A percentile compares a stretch with the other conserved stretches of the same genome.
Evolutionary conservation across 306 rosid species (phyloP).

Genomic region (Malus sieversii): DNA sequence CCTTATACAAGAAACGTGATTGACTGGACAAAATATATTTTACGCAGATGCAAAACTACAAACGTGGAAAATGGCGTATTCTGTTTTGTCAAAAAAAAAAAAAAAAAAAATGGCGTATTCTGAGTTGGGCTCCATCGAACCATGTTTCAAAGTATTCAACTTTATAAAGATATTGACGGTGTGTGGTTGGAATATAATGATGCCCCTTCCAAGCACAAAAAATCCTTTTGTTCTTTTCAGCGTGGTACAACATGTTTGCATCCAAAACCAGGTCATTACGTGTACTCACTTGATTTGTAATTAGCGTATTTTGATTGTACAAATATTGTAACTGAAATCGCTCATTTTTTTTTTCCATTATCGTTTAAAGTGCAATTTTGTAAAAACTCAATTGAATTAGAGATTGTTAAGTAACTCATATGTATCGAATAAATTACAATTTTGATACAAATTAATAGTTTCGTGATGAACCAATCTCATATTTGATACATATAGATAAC

Average conservation of each 20-base stretch:
- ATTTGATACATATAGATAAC: too few relatives aligned
- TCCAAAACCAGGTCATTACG: background rate
- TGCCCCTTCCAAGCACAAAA: background rate
- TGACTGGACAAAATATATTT: conserved; percentile 38
- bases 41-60: background rate
- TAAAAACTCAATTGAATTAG: too few relatives aligned
- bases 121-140: background rate
- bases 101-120: background rate
- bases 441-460: too few relatives aligned
- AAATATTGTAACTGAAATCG: too few relatives aligned
- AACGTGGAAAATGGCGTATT: background rate
- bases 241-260: background rate
- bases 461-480: too few relatives aligned
- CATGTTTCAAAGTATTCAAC: background rate
- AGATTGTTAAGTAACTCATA: background rate
- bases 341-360: too few relatives aligned
- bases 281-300: background rate
- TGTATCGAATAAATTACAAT: too few relatives aligned
- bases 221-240: background rate
- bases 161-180: background rate
- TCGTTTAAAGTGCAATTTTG: background rate
- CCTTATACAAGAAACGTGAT: conserved; percentile 35
- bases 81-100: background rate
- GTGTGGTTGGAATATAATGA: background rate
- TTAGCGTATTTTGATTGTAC: background rate